Evolutionary conservation across 164 flowering plant species (phyloP).

Genomic region (Macadamia tetraphylla): DNA sequence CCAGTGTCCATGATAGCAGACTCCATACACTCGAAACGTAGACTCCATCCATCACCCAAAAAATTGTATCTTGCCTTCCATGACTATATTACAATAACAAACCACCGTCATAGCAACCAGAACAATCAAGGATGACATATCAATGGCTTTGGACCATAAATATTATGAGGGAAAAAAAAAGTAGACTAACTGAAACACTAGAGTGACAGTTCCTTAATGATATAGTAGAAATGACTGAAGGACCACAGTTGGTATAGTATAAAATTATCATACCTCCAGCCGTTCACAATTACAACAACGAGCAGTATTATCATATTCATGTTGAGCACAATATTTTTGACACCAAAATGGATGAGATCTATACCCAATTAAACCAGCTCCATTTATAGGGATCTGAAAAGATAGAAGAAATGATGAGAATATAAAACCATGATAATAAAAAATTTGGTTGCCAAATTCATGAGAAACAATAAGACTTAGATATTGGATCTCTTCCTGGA

Average conservation of each 20-base stretch:
- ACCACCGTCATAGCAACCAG: background rate
- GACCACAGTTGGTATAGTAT: background rate
- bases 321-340: conserved; percentile 91
- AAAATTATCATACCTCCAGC: conserved; percentile 57
- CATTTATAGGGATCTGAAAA: conserved; percentile 85
- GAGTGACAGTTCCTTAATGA: too few relatives aligned
- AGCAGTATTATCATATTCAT: conserved; percentile 78
- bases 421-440: background rate
- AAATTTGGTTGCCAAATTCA: background rate
- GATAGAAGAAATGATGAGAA: background rate
- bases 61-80: conserved; percentile 58
- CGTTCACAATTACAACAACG: conserved; percentile 98
- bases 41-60: conserved; percentile 78
- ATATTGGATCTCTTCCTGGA: too few relatives aligned
- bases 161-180: too few relatives aligned
- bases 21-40: conserved; percentile 93
- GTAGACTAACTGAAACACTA: too few relatives aligned
- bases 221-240: background rate
- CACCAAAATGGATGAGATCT: conserved; percentile 94
- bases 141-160: background rate
- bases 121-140: background rate
- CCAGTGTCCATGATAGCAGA: conserved; percentile 94
- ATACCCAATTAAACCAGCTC: conserved; percentile 88
- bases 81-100: conserved; percentile 37
- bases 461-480: background rate